phyloP scores from a whole-genome alignment of 352 stramenopile genomes.

The Pythium aristosporum region DNA sequence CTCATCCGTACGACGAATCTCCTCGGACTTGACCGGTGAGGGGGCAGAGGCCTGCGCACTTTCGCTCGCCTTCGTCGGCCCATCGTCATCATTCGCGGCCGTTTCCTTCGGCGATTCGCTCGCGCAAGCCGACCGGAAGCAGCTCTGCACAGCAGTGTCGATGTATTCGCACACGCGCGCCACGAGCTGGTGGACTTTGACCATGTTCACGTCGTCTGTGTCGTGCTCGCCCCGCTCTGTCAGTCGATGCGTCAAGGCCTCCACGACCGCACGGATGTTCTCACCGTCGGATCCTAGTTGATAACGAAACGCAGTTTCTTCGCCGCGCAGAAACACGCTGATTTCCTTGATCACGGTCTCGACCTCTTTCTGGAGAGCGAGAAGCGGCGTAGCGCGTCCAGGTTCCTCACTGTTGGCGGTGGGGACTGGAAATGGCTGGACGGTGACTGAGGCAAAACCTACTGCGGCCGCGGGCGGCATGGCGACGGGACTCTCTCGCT shows the following conservation, averaged over 20 bases:
- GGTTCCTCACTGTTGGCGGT: background rate
- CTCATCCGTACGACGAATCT: background rate
- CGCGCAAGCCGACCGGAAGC: background rate
- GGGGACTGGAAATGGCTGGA: background rate
- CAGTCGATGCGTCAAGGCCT: background rate
- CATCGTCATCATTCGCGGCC: background rate
- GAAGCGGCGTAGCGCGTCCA: background rate
- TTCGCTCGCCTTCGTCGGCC: background rate
- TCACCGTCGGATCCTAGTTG: background rate
- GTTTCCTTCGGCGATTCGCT: background rate
- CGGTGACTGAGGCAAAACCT: background rate
- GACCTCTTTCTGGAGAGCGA: background rate
- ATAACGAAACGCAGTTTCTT: background rate
- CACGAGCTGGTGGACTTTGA: slow-evolving; percentile 2
- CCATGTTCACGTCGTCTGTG: background rate
- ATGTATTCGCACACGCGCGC: slow-evolving; percentile 15
- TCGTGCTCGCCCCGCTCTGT: background rate
- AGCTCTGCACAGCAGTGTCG: slow-evolving; percentile 5
- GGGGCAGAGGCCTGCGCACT: background rate
- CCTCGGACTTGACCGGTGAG: slow-evolving; percentile 7
- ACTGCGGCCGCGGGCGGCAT: background rate
- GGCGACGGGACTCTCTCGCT: background rate
- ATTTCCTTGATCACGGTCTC: background rate
- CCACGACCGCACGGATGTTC: background rate
- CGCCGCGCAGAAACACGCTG: background rate